These are phyloP conservation scores for Infundibulicybe gibba DNA, from an alignment of 768 basidiomycete species.

Conservation along the genomic window DNA sequence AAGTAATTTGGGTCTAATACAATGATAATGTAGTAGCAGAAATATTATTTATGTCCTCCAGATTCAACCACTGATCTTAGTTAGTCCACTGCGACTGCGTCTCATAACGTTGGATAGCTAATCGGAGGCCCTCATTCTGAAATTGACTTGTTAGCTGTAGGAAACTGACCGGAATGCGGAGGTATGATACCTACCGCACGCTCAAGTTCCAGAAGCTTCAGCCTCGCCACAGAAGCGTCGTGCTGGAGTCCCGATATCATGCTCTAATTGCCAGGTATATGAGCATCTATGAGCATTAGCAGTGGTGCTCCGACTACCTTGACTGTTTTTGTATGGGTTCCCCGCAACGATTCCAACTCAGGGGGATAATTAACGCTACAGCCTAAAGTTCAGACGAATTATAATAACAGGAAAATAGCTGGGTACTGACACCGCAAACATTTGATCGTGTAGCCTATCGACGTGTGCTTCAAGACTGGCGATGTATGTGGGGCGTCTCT, in stretches of 20 bases:
- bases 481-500: slow-evolving; percentile 67
- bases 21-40: no score
- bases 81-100: no score
- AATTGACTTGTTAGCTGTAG: no score
- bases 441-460: slow-evolving; percentile 59
- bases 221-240: slow-evolving; percentile 53
- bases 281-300: not conserved
- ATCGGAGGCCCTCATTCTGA: no score
- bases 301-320: slow-evolving; percentile 42
- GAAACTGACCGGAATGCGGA: no score
- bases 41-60: no score
- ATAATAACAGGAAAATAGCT: not conserved
- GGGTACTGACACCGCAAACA: slow-evolving; percentile 30
- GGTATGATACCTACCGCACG: slow-evolving; percentile 45
- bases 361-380: slow-evolving; percentile 41
- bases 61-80: no score
- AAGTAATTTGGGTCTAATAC: no score
- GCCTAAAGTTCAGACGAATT: not conserved
- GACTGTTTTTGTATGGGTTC: slow-evolving; percentile 73
- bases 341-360: slow-evolving; percentile 59
- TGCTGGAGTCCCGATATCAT: slow-evolving; percentile 72
- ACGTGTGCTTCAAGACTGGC: slow-evolving; percentile 73
- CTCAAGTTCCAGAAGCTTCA: slow-evolving; percentile 67
- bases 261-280: slow-evolving; percentile 37
- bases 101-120: no score